Percentiles rank a stretch among this genome's conserved stretches.
These are phyloP conservation scores for Xylaria scruposa DNA, from an alignment of 495 filamentous ascomycete genomes.

Conservation along the genomic window DNA sequence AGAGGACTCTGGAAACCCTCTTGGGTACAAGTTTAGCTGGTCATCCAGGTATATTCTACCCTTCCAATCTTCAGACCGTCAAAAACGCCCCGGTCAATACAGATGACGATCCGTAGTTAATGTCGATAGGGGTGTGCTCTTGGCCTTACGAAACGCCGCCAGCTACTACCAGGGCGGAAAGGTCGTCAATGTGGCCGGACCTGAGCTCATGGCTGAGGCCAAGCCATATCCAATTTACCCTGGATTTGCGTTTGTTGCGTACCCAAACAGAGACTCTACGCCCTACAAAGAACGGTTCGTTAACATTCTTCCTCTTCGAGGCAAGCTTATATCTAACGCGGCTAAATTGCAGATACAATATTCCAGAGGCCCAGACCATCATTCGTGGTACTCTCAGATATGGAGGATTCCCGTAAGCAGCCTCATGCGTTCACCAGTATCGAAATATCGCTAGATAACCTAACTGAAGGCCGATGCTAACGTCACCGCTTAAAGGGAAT, in stretches of 20 bases:
- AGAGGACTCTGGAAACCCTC: slow-evolving; percentile 85
- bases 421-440: not conserved
- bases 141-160: slow-evolving; percentile 86
- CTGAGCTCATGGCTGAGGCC: slow-evolving; percentile 82
- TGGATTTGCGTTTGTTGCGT: slow-evolving; percentile 87
- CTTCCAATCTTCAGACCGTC: not conserved
- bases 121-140: slow-evolving; percentile 74
- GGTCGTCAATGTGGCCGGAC: slow-evolving; percentile 63
- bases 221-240: slow-evolving; percentile 94
- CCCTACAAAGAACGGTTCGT: slow-evolving; percentile 73
- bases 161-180: slow-evolving; percentile 83
- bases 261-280: slow-evolving; percentile 91
- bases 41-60: slow-evolving; percentile 41
- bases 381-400: slow-evolving; percentile 80
- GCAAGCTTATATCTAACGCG: not conserved
- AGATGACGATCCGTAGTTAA: not conserved
- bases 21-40: slow-evolving; percentile 97
- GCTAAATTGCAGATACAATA: slow-evolving; percentile 64
- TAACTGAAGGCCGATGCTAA: slow-evolving; percentile 2
- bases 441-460: not conserved
- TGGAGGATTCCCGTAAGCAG: slow-evolving; percentile 71
- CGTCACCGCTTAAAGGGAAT: slow-evolving; percentile 51
- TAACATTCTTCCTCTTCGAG: not conserved
- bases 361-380: slow-evolving; percentile 82
- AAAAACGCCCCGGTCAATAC: not conserved